Conservation (phyloP, 176 grass and related monocot species). For the Rhynchospora tenuis region DNA sequence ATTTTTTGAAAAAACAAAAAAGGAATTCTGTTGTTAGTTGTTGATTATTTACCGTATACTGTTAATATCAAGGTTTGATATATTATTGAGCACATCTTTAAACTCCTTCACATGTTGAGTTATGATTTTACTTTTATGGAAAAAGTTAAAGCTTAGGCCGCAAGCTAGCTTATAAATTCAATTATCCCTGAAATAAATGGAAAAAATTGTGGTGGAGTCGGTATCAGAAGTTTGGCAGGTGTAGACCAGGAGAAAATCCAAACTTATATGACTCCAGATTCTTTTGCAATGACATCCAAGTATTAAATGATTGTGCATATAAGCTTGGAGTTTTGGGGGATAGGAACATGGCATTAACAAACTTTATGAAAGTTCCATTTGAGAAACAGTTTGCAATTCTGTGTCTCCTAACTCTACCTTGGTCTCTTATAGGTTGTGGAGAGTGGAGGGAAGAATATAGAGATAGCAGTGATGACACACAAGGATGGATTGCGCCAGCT, state of each 20-base stretch:
- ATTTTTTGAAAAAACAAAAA: not conserved
- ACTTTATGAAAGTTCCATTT: not conserved
- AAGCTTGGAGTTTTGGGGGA: not conserved
- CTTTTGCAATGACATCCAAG: not conserved
- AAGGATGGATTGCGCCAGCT: slow-evolving; percentile 52
- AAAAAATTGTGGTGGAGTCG: not conserved
- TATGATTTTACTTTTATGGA: not conserved
- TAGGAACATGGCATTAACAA: not conserved
- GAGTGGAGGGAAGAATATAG: slow-evolving; percentile 78
- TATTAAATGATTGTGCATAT: not conserved
- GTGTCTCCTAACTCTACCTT: not conserved
- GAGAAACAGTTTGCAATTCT: not conserved
- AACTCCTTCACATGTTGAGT: not conserved
- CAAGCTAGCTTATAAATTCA: not conserved
- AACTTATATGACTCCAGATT: not conserved
- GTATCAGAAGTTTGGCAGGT: not conserved
- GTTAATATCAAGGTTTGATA: not conserved
- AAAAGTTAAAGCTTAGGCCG: not conserved
- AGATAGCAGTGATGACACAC: slow-evolving; percentile 56
- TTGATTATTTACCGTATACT: not conserved
- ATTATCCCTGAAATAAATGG: not conserved
- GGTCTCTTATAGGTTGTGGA: slow-evolving; percentile 51
- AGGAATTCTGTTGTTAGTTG: not conserved
- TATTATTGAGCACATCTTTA: not conserved
- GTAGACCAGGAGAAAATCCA: not conserved